phyloP scores from a whole-genome alignment of 2,329 filamentous ascomycete genomes.

The Dichotomopilus funicola region DNA sequence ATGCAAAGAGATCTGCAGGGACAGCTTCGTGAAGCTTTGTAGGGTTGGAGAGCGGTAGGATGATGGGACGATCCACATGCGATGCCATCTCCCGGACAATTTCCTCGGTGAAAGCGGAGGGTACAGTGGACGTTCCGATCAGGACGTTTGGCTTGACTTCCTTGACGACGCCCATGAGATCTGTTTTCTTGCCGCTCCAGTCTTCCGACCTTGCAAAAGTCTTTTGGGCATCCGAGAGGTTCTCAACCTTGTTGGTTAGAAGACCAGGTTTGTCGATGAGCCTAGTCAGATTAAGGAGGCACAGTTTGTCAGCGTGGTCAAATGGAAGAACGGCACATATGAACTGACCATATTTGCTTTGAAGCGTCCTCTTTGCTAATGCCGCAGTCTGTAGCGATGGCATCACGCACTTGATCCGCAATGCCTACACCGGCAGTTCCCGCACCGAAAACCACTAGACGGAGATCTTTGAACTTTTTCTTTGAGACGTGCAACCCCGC shows the following conservation, averaged over 20 bases:
- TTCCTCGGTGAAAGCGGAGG: slow-evolving; percentile 68
- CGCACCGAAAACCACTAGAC: slow-evolving; percentile 70
- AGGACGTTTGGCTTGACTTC: slow-evolving; percentile 72
- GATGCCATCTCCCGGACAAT: slow-evolving; percentile 69
- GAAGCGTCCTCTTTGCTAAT: slow-evolving; percentile 68
- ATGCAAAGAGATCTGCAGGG: slow-evolving; percentile 66
- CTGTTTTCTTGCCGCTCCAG: slow-evolving; percentile 52
- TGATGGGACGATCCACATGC: slow-evolving; percentile 65
- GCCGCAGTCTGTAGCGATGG: slow-evolving; percentile 61
- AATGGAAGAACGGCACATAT: not conserved
- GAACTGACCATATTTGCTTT: slow-evolving; percentile 66
- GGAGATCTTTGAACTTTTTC: slow-evolving; percentile 59
- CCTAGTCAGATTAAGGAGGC: slow-evolving; percentile 37
- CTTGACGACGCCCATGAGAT: slow-evolving; percentile 61
- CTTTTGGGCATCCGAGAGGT: slow-evolving; percentile 59
- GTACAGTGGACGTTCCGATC: slow-evolving; percentile 76
- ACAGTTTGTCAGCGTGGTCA: not conserved
- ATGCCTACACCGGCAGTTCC: slow-evolving; percentile 81
- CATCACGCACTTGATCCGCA: slow-evolving; percentile 75
- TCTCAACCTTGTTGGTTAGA: slow-evolving; percentile 44
- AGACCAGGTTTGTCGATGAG: slow-evolving; percentile 77
- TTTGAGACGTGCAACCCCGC: slow-evolving; percentile 65
- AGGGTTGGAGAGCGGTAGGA: slow-evolving; percentile 80
- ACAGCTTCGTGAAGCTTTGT: slow-evolving; percentile 77
- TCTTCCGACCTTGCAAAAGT: slow-evolving; percentile 55